Evolutionary conservation across 371 early-diverging fungal genomes (phyloP), one percentile per base, ranked within the genome.

Genomic region (Mycotypha africana): DNA sequence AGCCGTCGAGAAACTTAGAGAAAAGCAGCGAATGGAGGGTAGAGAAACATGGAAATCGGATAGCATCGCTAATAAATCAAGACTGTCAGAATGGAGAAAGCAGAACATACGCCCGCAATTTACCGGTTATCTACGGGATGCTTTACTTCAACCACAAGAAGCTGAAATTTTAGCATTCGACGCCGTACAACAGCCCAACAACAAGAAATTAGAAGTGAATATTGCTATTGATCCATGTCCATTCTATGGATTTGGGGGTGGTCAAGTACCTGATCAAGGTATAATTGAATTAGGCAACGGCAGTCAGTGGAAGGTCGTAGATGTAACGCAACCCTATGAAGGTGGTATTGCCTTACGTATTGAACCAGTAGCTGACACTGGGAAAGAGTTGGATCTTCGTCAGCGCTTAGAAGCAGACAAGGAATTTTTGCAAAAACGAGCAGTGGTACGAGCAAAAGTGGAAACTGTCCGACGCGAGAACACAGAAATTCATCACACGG

Each of bases 191-290:
- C 65, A 74, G 10, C n/a, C n/a, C n/a, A 51, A 47, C 17, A 41
- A 32, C 2, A 57, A 56, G 20, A 49, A 33, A 2, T 43, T 56
- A 1, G 65, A 73, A 20, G 57, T 77, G 23, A 56, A 74, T 19
- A 45, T 82, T 10, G 71, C 82, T 0, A 75, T 88, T 17, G 81
- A 85, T 56, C 84, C 84, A 0, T 84, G 84, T 43, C 86, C 86
- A 6, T 88, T 85, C 43, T 88, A 88, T 45, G 84, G 85, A 0
- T 52, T 76, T 7, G 86, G 89, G 9, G 89, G 89, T 46, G 89
- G 89, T 3, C 89, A 88, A 55, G 80, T 74, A 14, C 67, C 84
- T 7, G 89, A 88, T 45, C 49, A 58, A 0, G 89, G 89, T 15
- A 45, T 34, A 0, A 38, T 84, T 11, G 58, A 60, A 1, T 41